These are phyloP conservation scores for Didymella segeticola DNA, from an alignment of 2,329 filamentous ascomycete species.

Conservation along the genomic window DNA sequence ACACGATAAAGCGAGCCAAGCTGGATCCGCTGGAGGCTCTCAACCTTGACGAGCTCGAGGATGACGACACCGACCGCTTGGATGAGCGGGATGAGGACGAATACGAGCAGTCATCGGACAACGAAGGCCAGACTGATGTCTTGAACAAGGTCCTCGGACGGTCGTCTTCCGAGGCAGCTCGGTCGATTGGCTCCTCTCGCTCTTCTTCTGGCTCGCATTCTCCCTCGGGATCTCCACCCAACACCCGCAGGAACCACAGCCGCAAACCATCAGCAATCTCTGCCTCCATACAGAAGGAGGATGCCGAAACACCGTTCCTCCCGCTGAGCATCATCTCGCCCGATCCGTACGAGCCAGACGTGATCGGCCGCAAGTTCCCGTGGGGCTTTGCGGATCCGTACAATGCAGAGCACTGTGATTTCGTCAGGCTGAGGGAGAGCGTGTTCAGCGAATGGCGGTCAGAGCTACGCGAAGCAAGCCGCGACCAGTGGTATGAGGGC, in stretches of 20 bases:
- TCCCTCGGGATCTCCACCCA: slow-evolving; percentile 44
- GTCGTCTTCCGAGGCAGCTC: slow-evolving; percentile 47
- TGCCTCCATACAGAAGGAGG: slow-evolving; percentile 44
- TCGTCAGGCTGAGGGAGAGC: slow-evolving; percentile 84
- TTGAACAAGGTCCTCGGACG: slow-evolving; percentile 49
- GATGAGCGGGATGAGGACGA: slow-evolving; percentile 61
- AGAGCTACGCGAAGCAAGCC: slow-evolving; percentile 87
- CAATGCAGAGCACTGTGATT: slow-evolving; percentile 91
- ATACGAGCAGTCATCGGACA: slow-evolving; percentile 48
- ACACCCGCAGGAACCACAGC: slow-evolving; percentile 44
- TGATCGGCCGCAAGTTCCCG: slow-evolving; percentile 86
- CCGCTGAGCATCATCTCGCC: slow-evolving; percentile 94
- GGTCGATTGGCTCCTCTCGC: slow-evolving; percentile 42
- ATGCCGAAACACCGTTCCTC: slow-evolving; percentile 68
- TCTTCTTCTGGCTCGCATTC: slow-evolving; percentile 42
- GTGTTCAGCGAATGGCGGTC: slow-evolving; percentile 93
- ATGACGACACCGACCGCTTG: slow-evolving; percentile 61
- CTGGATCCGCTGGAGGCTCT: slow-evolving; percentile 89
- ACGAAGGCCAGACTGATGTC: slow-evolving; percentile 43
- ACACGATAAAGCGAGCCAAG: slow-evolving; percentile 82
- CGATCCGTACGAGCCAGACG: slow-evolving; percentile 82
- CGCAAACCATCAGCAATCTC: slow-evolving; percentile 52
- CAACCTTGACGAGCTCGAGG: slow-evolving; percentile 76
- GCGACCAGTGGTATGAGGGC: slow-evolving; percentile 93
- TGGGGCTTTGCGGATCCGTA: slow-evolving; percentile 98